phyloP scores from a whole-genome alignment of 805 yeast genomes.

The Lipomyces starkeyi region DNA sequence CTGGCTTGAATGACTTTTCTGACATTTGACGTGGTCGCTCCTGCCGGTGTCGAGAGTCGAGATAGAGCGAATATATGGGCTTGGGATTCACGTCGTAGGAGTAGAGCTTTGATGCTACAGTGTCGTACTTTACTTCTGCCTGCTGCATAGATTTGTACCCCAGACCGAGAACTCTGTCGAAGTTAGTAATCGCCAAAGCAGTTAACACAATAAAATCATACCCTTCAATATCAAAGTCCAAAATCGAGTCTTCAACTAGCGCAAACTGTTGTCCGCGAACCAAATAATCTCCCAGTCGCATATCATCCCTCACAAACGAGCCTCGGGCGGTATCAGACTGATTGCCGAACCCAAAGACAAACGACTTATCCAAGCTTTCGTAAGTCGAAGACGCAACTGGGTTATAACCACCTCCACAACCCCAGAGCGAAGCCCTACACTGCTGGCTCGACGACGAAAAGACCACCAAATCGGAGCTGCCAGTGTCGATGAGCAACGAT shows the following conservation, averaged over 20 bases:
- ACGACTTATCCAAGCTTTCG: conserved; percentile 18
- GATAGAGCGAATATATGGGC: conserved; percentile 24
- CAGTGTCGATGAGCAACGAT: conserved; percentile 33
- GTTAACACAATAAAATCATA: not conserved
- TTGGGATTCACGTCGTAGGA: not conserved
- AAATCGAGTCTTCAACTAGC: conserved; percentile 29
- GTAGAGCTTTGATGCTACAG: conserved; percentile 20
- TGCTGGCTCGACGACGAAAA: conserved; percentile 28
- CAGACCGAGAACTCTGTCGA: conserved; percentile 28
- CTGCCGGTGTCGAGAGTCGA: conserved; percentile 20
- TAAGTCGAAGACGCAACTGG: conserved; percentile 18
- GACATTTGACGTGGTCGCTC: not conserved
- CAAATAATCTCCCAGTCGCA: conserved; percentile 15
- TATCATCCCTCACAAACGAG: conserved; percentile 24
- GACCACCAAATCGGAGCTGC: conserved; percentile 27
- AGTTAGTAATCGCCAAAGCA: not conserved
- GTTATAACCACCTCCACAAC: conserved; percentile 36
- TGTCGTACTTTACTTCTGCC: conserved; percentile 27
- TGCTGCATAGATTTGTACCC: conserved; percentile 30
- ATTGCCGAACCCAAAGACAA: conserved; percentile 31
- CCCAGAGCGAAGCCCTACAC: conserved; percentile 21
- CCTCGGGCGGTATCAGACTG: conserved; percentile 30
- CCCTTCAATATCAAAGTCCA: conserved; percentile 34
- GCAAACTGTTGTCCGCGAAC: conserved; percentile 21
- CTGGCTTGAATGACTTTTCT: not conserved